Base-by-base conservation (phyloP, 805 yeast species). In the Ogataea allantospora region DNA sequence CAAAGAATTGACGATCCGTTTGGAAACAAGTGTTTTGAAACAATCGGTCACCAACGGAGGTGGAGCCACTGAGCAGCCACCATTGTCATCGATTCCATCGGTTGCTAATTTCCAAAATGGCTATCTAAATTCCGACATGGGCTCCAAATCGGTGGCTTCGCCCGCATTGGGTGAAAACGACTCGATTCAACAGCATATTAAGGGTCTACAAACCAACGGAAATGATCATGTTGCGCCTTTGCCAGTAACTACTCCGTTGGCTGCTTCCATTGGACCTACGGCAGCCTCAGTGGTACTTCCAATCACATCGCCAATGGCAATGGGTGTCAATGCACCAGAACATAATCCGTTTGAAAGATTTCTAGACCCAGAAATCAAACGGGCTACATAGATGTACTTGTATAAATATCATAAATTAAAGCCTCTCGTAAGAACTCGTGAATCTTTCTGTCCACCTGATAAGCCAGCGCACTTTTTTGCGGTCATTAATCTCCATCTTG, bases 1-100 rank as follows among this genome's bases (percentile, higher is more conserved):
- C 4, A 91, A 91, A 54, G 98, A 91, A 54, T 83, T 91, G 11
- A 88, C 97, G 0, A 80, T 87, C n/a, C 70, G 86, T 50, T 64
- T 89, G 28, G 96, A 89, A 56, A 69, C 73, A 27, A 77, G 83
- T 42, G 68, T 81, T 12, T 75, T 62, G 43, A 62, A 62, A 26
- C 54, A 54, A 13, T 43, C 55, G 7, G 58, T 57, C 30, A 51
- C 54, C 6, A 54, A 46, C 15, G 23, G 23, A 4, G 32, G 32
- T 7, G 32, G 23, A 7, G 32, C 47, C 17, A 43, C 48, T 19
- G 63, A 59, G 23, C 65, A 60, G 38, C 67, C 67, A 9, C 60
- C 65, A 1, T 40, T 63, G 24, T 56, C 62, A 8, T 53, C 68
- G 6, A 60, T 63, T 33, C 67, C 68, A 11, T 63, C 68, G 3